Evolutionary conservation across 306 rosid genomes (phyloP).

Genomic region (Rosa persica): DNA sequence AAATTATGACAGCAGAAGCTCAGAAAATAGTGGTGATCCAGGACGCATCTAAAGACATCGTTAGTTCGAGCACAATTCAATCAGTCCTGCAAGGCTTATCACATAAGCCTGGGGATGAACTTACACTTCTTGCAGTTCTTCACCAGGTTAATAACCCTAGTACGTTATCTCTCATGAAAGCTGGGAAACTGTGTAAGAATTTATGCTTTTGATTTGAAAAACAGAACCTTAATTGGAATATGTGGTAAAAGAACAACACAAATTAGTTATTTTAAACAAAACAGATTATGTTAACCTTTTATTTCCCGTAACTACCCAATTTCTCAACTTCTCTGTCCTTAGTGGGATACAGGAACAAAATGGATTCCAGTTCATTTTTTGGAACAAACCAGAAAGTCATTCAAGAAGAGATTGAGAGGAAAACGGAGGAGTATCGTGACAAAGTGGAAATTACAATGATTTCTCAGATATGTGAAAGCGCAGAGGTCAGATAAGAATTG

Average conservation of each 20-base stretch:
- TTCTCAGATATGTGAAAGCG: conserved; percentile 25
- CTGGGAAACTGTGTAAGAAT: conserved; percentile 46
- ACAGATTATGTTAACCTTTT: conserved; percentile 15
- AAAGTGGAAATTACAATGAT: conserved; percentile 33
- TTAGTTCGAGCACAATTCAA: conserved; percentile 45
- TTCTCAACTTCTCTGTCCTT: not conserved
- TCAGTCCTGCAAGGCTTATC: conserved; percentile 40
- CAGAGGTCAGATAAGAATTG: conserved; percentile 45
- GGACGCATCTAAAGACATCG: conserved; percentile 58
- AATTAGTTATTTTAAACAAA: not conserved
- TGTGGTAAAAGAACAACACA: not conserved
- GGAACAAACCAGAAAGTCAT: conserved; percentile 45
- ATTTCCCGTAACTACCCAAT: not conserved
- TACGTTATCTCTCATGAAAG: conserved; percentile 58
- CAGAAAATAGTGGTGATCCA: conserved; percentile 68
- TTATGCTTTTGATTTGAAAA: conserved; percentile 2
- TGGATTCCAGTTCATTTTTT: conserved; percentile 41
- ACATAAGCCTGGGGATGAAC: conserved; percentile 63
- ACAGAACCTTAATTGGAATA: not conserved
- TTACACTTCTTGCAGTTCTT: conserved; percentile 58
- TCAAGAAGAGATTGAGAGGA: conserved; percentile 36
- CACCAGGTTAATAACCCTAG: conserved; percentile 72
- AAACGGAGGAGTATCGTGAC: conserved; percentile 36
- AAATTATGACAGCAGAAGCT: conserved; percentile 28
- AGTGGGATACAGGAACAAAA: conserved; percentile 71